Conservation (phyloP, 352 stramenopile species). For the Bremia lactucae region DNA sequence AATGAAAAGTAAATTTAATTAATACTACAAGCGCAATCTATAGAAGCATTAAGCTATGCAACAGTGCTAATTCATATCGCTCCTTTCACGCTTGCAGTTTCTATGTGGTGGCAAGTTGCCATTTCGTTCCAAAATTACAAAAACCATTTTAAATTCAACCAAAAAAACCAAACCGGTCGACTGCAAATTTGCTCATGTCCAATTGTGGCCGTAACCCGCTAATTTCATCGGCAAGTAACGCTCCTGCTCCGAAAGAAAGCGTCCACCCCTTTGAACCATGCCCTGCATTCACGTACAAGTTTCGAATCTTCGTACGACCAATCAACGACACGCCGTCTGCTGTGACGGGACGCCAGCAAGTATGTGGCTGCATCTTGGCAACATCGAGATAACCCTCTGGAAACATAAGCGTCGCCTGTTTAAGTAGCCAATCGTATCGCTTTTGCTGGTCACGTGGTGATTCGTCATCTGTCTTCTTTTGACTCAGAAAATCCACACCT, state of each 20-base stretch:
- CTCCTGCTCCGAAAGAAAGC: conserved; percentile 67
- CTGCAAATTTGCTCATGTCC: conserved; percentile 75
- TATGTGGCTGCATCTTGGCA: conserved; percentile 64
- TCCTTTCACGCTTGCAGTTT: conserved; percentile 12
- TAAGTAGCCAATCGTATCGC: conserved; percentile 68
- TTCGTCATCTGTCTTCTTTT: conserved; percentile 40
- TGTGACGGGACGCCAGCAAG: conserved; percentile 74
- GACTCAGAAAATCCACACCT: conserved; percentile 63
- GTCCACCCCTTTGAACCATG: conserved; percentile 82
- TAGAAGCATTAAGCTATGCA: no score
- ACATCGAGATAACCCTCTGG: conserved; percentile 75
- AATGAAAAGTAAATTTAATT: no score
- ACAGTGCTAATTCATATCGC: no score
- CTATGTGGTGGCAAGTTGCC: conserved; percentile 10
- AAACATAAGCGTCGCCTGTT: conserved; percentile 68
- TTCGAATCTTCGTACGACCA: conserved; percentile 65
- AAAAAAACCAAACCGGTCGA: conserved; percentile 70
- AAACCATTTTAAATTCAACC: conserved; percentile 18
- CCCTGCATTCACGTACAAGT: conserved; percentile 79
- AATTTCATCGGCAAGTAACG: conserved; percentile 73
- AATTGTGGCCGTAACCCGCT: conserved; percentile 64
- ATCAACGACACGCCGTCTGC: conserved; percentile 78
- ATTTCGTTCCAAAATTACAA: conserved; percentile 12
- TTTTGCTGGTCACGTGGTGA: conserved; percentile 64
- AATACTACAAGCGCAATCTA: no score